phyloP scores from a whole-genome alignment of 164 flowering plant species.

The Vitis cinerea region DNA sequence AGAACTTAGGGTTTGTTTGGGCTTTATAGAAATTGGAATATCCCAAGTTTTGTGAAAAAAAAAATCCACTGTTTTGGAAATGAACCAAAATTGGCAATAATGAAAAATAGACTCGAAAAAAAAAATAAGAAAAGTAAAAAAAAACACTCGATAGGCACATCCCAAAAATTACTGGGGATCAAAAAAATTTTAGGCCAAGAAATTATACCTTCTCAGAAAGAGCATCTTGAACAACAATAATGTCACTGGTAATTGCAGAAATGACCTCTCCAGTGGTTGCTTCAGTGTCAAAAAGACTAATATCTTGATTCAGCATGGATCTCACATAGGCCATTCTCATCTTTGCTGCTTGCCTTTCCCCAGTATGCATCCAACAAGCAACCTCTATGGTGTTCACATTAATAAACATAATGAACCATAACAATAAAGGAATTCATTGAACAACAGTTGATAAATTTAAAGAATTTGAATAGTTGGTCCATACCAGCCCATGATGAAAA shows the following conservation, averaged over 20 bases:
- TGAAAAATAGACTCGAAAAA: too few species aligned
- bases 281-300: constrained; percentile 88
- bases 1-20: too few species aligned
- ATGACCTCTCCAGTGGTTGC: constrained; percentile 91
- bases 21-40: too few species aligned
- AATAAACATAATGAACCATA: not conserved
- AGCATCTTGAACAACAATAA: constrained; percentile 95
- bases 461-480: not conserved
- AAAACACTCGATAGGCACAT: too few species aligned
- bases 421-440: not conserved
- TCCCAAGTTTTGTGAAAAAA: too few species aligned
- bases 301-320: constrained; percentile 90
- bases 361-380: constrained; percentile 98
- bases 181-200: not conserved
- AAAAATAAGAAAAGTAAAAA: too few species aligned
- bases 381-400: constrained; percentile 54
- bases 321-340: constrained; percentile 92
- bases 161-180: not conserved
- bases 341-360: constrained; percentile 93
- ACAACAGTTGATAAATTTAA: not conserved
- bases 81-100: too few species aligned
- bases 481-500: constrained; percentile 95
- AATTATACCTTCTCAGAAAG: constrained; percentile 88
- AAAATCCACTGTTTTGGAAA: too few species aligned
- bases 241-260: constrained; percentile 83